Evolutionary conservation across 306 rosid genomes (phyloP), one percentile per base, ranked within the genome.

Genomic region (Malus fusca): DNA sequence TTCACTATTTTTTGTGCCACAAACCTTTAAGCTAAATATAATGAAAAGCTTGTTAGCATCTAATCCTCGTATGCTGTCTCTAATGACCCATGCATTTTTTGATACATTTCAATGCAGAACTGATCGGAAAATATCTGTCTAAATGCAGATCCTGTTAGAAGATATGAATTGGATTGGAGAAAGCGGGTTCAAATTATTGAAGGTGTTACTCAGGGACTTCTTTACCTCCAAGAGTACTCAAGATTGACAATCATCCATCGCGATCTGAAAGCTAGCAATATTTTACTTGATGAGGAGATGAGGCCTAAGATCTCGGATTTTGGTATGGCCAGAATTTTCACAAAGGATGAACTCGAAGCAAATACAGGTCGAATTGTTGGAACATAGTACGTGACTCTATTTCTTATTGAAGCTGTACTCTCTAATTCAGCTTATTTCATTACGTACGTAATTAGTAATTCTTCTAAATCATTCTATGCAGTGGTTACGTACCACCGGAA

Each of bases 401-500:
- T 15, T 64, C 60, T 8, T 17, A 25, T 12, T 4, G 25, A 12
- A 52, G 17, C 66, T 73, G 12, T 55, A 37, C 66, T 15, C 23
- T 15, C 11, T 19, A 25, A 19, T 21, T 4, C 33, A 77, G 43
- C 48, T 17, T 37, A 37, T 22, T 23, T 22, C 28, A 3, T n/a
- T 56, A 5, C 12, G 7, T 35, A 21, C 66, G 25, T 40, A 17
- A 42, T 58, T 31, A 19, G 22, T 43, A 4, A 17, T 44, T 6
- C 35, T 76, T 58, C 44, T 35, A 15, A 25, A 66, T 37, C 19
- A 31, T 68, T 11, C 3, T 26, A 8, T 81, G 79, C 69, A 79
- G 90, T 75, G 85, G 88, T 3, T 87, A 77, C 56, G 19, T 80
- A 10, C 77, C 87, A 19, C 89, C 79, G 3, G 83, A 85, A 74